These are phyloP conservation scores for Vitis hybrid DNA, from an alignment of 177 flowering plant genomes.

Conservation along the genomic window DNA sequence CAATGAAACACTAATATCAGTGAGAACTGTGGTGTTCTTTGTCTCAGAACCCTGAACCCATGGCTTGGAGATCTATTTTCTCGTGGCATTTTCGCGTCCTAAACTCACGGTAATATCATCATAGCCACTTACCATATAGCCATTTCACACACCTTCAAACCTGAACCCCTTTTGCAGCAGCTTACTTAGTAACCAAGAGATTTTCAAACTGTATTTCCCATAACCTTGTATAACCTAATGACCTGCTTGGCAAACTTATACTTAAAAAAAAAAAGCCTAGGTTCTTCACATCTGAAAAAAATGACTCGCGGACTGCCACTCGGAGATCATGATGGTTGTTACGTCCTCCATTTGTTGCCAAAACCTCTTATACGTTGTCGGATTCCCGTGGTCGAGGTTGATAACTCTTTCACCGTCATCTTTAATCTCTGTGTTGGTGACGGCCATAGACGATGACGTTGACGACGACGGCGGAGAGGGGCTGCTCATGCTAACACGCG, in stretches of 20 bases:
- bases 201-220: slow-evolving; percentile 60
- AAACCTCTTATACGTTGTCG: slow-evolving; percentile 71
- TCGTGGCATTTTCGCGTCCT: too few species aligned
- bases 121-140: too few species aligned
- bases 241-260: slow-evolving; percentile 56
- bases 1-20: too few species aligned
- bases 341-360: slow-evolving; percentile 64
- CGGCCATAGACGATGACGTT: background rate
- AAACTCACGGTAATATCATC: too few species aligned
- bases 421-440: background rate
- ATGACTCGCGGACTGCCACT: slow-evolving; percentile 74
- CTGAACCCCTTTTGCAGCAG: too few species aligned
- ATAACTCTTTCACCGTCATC: slow-evolving; percentile 29
- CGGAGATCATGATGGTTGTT: slow-evolving; percentile 42
- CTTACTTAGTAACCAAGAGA: too few species aligned
- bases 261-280: slow-evolving; percentile 61
- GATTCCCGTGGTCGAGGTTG: slow-evolving; percentile 78
- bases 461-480: background rate
- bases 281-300: slow-evolving; percentile 48
- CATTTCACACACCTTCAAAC: too few species aligned
- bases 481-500: slow-evolving; percentile 6
- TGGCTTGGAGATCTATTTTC: too few species aligned
- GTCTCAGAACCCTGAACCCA: too few species aligned
- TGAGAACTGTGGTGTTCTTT: too few species aligned
- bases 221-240: slow-evolving; percentile 51